phyloP scores from a whole-genome alignment of 1,284 basidiomycete species.

The Ganoderma lingzhi region DNA sequence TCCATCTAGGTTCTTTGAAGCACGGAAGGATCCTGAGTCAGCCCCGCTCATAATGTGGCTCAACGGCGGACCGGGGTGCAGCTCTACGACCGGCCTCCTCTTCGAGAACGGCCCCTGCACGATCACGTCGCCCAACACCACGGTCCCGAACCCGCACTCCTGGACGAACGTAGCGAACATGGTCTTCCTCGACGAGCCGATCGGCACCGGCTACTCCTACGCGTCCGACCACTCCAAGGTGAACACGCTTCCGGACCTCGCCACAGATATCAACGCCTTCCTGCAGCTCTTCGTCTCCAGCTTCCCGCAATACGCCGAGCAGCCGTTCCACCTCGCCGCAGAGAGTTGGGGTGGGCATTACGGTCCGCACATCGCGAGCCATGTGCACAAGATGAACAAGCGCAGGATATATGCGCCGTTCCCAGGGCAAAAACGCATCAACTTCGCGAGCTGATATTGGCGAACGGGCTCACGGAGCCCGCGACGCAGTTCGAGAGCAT shows the following conservation, averaged over 20 bases:
- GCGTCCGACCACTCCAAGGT: slow-evolving; percentile 76
- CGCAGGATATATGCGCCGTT: slow-evolving; percentile 51
- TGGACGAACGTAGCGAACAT: slow-evolving; percentile 53
- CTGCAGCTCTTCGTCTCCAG: slow-evolving; percentile 85
- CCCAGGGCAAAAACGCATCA: slow-evolving; percentile 62
- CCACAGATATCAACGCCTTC: slow-evolving; percentile 91
- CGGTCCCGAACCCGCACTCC: slow-evolving; percentile 68
- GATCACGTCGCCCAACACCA: slow-evolving; percentile 68
- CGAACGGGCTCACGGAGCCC: slow-evolving; percentile 85
- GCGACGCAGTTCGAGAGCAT: slow-evolving; percentile 78
- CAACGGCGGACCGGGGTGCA: slow-evolving; percentile 86
- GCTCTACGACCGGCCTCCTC: slow-evolving; percentile 79
- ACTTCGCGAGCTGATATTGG: slow-evolving; percentile 84
- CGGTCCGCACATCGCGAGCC: slow-evolving; percentile 79
- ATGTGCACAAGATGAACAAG: slow-evolving; percentile 82
- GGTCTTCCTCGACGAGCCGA: slow-evolving; percentile 88
- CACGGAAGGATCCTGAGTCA: slow-evolving; percentile 71
- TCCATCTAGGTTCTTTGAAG: slow-evolving; percentile 81
- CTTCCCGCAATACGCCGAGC: slow-evolving; percentile 72
- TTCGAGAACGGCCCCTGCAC: slow-evolving; percentile 90
- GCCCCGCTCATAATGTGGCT: slow-evolving; percentile 92
- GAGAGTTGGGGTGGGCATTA: slow-evolving; percentile 87
- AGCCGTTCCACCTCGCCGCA: slow-evolving; percentile 76
- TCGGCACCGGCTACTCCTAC: slow-evolving; percentile 92
- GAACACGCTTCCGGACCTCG: slow-evolving; percentile 76